Evolutionary conservation across 768 basidiomycete species (phyloP).

Genomic region (Austroboletus eburneus): DNA sequence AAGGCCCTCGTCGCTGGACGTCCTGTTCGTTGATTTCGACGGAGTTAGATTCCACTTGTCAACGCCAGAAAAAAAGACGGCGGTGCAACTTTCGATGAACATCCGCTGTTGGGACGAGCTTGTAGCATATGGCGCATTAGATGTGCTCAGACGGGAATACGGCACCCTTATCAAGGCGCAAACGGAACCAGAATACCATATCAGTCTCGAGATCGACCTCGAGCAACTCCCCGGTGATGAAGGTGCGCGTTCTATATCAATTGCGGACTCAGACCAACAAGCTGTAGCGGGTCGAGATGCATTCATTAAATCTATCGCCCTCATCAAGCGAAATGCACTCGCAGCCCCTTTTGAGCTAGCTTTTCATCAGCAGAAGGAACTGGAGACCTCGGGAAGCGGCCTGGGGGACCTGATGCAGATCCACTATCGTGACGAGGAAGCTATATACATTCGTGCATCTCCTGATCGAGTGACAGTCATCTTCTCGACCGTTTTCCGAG

Average conservation of each 20-base stretch:
- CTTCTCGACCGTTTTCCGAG: conserved; percentile 94
- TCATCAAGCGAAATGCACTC: conserved; percentile 89
- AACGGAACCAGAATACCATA: conserved; percentile 84
- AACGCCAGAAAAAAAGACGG: conserved; percentile 79
- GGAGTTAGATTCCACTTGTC: conserved; percentile 92
- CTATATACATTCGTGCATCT: conserved; percentile 91
- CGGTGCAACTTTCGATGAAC: conserved; percentile 88
- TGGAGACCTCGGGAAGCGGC: conserved; percentile 67
- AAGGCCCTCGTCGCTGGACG: conserved; percentile 89
- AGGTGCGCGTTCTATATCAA: conserved; percentile 47
- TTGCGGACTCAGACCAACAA: conserved; percentile 6
- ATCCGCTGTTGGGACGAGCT: conserved; percentile 98
- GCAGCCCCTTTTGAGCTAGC: conserved; percentile 93
- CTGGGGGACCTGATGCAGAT: conserved; percentile 87
- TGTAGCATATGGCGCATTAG: conserved; percentile 77
- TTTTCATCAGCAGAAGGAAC: conserved; percentile 74
- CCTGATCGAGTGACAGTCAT: conserved; percentile 96
- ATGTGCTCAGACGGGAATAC: conserved; percentile 80
- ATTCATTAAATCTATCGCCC: conserved; percentile 75
- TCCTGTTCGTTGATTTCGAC: conserved; percentile 97
- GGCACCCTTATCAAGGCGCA: conserved; percentile 61
- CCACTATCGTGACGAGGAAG: conserved; percentile 95
- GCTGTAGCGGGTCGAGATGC: conserved; percentile 69
- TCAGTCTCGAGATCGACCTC: conserved; percentile 82
- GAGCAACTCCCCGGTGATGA: conserved; percentile 78